A percentile compares a stretch with the other conserved stretches of the same genome.
These are phyloP conservation scores for Pyrenochaeta sp. DNA, from an alignment of 2,329 filamentous ascomycete species.

Conservation along the genomic window DNA sequence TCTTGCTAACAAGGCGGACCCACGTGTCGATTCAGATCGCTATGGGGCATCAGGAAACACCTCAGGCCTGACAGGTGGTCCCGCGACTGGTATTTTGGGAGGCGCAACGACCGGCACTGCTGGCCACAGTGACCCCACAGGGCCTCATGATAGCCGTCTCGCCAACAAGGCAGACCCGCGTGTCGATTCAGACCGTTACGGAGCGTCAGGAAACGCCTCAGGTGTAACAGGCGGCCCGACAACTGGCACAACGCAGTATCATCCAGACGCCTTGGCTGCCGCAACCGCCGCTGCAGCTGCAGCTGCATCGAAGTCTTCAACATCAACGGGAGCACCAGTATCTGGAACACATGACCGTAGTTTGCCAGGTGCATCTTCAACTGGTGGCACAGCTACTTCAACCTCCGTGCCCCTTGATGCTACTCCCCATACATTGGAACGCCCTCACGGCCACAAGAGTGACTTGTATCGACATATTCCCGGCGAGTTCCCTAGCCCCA, in stretches of 20 bases:
- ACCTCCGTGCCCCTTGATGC: not conserved
- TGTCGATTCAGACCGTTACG: not conserved
- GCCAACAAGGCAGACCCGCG: too few species aligned
- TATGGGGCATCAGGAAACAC: not conserved
- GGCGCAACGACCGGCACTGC: not conserved
- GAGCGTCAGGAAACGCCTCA: not conserved
- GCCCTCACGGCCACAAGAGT: conserved; percentile 34
- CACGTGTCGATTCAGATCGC: too few species aligned
- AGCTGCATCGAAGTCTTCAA: conserved; percentile 10
- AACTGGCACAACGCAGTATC: conserved; percentile 7
- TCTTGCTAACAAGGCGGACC: too few species aligned
- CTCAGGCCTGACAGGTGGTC: not conserved
- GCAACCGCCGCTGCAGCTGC: conserved; percentile 18
- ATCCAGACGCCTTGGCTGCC: conserved; percentile 26
- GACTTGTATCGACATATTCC: conserved; percentile 49
- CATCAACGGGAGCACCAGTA: conserved; percentile 17
- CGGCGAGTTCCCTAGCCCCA: conserved; percentile 43
- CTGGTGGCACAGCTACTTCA: not conserved
- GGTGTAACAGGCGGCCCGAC: not conserved
- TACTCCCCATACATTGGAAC: conserved; percentile 1
- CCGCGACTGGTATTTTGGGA: not conserved
- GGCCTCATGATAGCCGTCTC: not conserved
- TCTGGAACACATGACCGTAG: conserved; percentile 26
- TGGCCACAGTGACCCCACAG: not conserved
- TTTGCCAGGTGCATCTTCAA: conserved; percentile 17